phyloP scores from a whole-genome alignment of 2,329 filamentous ascomycete genomes.

The Thielaviopsis populi region DNA sequence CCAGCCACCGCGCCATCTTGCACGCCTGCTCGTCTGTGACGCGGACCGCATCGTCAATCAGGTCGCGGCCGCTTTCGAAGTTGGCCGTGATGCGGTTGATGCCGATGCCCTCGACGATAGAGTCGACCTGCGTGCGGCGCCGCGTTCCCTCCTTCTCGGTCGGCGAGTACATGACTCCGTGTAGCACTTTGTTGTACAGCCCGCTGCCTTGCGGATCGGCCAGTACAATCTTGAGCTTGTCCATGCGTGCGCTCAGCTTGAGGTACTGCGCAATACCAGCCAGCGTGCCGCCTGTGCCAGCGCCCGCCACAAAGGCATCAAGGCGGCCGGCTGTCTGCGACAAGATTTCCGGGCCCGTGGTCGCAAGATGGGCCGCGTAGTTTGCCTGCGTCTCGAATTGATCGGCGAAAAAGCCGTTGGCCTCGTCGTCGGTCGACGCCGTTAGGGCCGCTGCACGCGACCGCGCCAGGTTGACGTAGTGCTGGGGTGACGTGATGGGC shows the following conservation, averaged over 20 bases:
- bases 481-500: conserved; percentile 80
- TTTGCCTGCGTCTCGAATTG: conserved; percentile 91
- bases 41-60: conserved; percentile 79
- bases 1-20: conserved; percentile 89
- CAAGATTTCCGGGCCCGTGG: conserved; percentile 83
- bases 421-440: conserved; percentile 36
- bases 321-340: conserved; percentile 57
- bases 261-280: conserved; percentile 72
- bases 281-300: conserved; percentile 87
- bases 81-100: conserved; percentile 91
- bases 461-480: conserved; percentile 88
- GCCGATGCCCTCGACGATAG: conserved; percentile 88
- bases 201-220: conserved; percentile 92
- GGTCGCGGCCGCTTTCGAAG: conserved; percentile 70
- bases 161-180: conserved; percentile 87
- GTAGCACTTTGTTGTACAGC: conserved; percentile 77
- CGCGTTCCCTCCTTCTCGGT: conserved; percentile 86
- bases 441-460: conserved; percentile 63
- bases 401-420: conserved; percentile 81
- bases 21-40: conserved; percentile 82
- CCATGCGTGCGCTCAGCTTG: conserved; percentile 51
- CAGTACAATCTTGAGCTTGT: conserved; percentile 54
- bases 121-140: conserved; percentile 81
- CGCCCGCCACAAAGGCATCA: conserved; percentile 83
- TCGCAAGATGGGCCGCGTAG: conserved; percentile 65